Percentiles rank a stretch among this genome's conserved stretches.
phyloP scores from a whole-genome alignment of 108 stramenopile species.

The Schizochytrium sp. region DNA sequence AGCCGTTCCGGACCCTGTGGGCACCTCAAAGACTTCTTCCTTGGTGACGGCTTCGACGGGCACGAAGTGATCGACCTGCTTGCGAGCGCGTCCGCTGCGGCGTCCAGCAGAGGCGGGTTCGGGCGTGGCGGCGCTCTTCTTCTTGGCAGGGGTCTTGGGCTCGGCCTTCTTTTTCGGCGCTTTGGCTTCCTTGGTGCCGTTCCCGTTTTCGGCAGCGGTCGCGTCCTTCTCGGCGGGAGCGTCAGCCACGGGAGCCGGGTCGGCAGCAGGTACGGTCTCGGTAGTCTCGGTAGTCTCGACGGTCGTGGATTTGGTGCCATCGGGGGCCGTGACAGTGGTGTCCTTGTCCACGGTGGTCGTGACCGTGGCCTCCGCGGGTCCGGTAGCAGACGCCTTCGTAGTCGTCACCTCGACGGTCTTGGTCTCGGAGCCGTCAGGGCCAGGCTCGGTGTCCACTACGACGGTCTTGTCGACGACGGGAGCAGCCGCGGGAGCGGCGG shows the following conservation, averaged over 20 bases:
- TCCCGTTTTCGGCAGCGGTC: not conserved
- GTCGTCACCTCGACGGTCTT: too few species aligned
- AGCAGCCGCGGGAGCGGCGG: too few species aligned
- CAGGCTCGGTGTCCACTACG: too few species aligned
- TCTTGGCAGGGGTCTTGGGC: conserved; percentile 2
- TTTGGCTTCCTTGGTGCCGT: not conserved
- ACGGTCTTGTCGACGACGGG: too few species aligned
- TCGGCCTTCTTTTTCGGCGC: not conserved
- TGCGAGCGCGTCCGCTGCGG: not conserved
- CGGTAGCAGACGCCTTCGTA: too few species aligned
- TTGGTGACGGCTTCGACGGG: not conserved
- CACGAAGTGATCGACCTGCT: conserved; percentile 4
- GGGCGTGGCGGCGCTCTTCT: not conserved
- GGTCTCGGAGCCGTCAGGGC: too few species aligned
- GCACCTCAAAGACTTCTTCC: not conserved
- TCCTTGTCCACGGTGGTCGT: too few species aligned
- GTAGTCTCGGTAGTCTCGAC: not conserved
- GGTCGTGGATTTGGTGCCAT: not conserved
- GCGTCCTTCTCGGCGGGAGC: not conserved
- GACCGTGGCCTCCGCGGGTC: too few species aligned
- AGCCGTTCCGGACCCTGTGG: not conserved
- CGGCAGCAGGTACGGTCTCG: not conserved
- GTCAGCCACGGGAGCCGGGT: too few species aligned
- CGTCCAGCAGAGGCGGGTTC: not conserved
- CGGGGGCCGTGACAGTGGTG: too few species aligned